Conservation (phyloP, 305 asterid genomes). For the Solanum hybrid region DNA sequence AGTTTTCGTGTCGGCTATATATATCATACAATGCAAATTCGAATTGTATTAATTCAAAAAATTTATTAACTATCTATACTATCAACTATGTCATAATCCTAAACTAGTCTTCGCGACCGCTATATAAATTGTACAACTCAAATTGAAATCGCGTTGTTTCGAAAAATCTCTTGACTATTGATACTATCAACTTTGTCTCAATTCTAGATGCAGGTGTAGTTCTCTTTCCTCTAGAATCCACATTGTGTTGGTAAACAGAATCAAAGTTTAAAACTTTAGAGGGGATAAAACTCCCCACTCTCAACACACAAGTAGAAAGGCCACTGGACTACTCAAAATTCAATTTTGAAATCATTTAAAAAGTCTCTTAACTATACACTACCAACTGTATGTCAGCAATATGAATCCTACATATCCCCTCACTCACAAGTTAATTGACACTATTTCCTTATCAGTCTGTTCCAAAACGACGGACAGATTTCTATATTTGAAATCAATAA, state of each 20-base stretch:
- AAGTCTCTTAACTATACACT: neutral
- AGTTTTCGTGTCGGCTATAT: neutral
- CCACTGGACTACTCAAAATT: neutral
- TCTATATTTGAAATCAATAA: neutral
- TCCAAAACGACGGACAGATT: neutral
- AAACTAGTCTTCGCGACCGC: neutral
- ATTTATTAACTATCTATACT: neutral
- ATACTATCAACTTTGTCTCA: neutral
- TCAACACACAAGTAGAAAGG: neutral
- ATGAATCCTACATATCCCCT: neutral
- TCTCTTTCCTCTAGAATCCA: neutral
- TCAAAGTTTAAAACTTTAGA: neutral
- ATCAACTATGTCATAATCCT: neutral
- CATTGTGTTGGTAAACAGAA: neutral
- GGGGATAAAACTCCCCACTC: neutral
- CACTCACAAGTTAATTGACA: neutral
- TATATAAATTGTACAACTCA: neutral
- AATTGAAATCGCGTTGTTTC: neutral
- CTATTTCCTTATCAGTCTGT: neutral
- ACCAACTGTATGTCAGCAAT: neutral
- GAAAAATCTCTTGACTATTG: neutral
- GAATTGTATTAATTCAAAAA: neutral
- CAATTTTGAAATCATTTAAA: neutral
- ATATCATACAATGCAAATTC: neutral
- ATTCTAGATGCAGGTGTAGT: neutral